Conservation (phyloP, 805 yeast genomes). For the Nakazawaea wickerhamii region DNA sequence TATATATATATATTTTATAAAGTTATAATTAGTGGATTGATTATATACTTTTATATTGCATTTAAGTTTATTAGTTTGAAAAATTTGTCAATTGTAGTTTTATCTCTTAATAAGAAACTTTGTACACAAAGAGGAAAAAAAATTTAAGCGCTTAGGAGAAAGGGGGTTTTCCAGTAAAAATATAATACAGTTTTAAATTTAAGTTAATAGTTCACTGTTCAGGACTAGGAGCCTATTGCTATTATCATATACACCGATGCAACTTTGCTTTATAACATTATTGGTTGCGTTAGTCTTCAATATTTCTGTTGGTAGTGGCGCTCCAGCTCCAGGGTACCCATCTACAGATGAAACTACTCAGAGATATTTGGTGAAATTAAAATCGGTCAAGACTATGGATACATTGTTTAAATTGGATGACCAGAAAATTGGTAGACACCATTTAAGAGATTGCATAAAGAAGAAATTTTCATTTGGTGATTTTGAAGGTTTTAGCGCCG, state of each 20-base stretch:
- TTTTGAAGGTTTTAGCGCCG: constrained; percentile 67
- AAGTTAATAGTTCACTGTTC: not conserved
- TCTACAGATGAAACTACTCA: constrained; percentile 1
- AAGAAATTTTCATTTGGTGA: constrained; percentile 60
- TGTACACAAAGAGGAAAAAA: not conserved
- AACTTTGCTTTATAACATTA: not conserved
- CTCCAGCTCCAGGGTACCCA: not conserved
- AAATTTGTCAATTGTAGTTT: too few relatives aligned
- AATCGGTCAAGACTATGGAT: constrained; percentile 10
- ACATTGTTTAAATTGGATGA: constrained; percentile 11
- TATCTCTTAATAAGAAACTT: too few relatives aligned
- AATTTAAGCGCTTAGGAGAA: not conserved
- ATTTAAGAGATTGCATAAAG: constrained; percentile 42
- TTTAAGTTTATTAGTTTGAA: not conserved
- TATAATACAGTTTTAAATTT: not conserved
- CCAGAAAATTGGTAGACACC: constrained; percentile 25
- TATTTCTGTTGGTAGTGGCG: not conserved
- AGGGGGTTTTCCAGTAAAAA: too few relatives aligned
- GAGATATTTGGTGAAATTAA: constrained; percentile 11
- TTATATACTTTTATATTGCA: not conserved
- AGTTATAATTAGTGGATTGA: constrained; percentile 4
- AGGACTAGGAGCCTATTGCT: not conserved
- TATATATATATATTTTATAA: not conserved
- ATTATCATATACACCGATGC: not conserved
- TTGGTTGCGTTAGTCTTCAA: not conserved